Evolutionary conservation across 306 rosid genomes (phyloP).

Genomic region (Cercis canadensis): DNA sequence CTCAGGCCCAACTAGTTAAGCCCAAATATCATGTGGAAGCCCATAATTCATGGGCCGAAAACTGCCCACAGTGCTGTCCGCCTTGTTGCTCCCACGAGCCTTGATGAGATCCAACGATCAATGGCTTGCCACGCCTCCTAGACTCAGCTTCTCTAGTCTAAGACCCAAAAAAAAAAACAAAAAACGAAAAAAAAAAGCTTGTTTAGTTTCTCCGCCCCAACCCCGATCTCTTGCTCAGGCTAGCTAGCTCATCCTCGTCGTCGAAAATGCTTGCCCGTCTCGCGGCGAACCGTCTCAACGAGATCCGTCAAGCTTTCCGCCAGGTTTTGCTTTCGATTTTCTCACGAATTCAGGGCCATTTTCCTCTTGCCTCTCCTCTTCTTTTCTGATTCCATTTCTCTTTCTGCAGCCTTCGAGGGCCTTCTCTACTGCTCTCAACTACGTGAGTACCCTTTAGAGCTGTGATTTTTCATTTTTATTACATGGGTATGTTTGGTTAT

Average conservation of each 20-base stretch:
- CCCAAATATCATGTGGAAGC: no score
- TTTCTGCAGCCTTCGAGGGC: constrained; percentile 68
- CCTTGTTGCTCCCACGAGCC: no score
- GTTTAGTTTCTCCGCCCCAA: neutral
- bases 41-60: no score
- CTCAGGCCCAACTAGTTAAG: no score
- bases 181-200: no score
- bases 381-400: neutral
- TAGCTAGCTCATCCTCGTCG: neutral
- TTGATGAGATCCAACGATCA: no score
- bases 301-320: constrained; percentile 82
- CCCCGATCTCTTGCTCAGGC: constrained; percentile 34
- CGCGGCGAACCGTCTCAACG: constrained; percentile 70
- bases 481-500: no score
- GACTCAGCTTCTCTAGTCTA: no score
- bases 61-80: no score
- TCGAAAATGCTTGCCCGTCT: constrained; percentile 85
- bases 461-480: neutral
- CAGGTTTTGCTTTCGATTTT: constrained; percentile 56
- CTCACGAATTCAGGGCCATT: constrained; percentile 17
- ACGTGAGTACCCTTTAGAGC: constrained; percentile 54
- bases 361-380: constrained; percentile 15
- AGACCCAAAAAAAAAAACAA: no score
- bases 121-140: no score
- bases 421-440: constrained; percentile 91